Evolutionary conservation across 495 filamentous ascomycete species (phyloP).

Genomic region (Margaritispora aquatica): DNA sequence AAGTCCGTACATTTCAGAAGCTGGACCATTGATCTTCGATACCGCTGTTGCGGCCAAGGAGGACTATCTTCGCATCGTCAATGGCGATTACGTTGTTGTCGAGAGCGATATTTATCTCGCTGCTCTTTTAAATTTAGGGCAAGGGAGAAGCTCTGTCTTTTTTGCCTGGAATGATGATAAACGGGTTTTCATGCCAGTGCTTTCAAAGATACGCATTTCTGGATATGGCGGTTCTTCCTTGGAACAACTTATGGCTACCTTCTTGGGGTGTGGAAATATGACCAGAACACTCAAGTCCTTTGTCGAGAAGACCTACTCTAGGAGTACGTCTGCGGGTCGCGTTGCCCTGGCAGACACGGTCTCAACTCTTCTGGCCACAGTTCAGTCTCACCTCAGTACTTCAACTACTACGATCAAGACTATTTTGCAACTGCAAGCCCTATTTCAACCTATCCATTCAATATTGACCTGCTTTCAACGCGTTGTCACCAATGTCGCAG

Average conservation of each 20-base stretch:
- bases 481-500: constrained; percentile 50
- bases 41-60: constrained; percentile 42
- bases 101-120: constrained; percentile 46
- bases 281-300: constrained; percentile 48
- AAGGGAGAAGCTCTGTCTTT: constrained; percentile 76
- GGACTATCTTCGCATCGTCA: constrained; percentile 26
- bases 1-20: constrained; percentile 70
- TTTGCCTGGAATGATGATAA: constrained; percentile 61
- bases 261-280: constrained; percentile 53
- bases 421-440: constrained; percentile 60
- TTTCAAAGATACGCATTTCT: constrained; percentile 54
- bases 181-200: constrained; percentile 48
- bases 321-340: constrained; percentile 38
- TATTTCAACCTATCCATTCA: constrained; percentile 57
- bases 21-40: constrained; percentile 68
- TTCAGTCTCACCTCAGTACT: constrained; percentile 49
- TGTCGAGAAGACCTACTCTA: constrained; percentile 39
- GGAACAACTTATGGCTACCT: constrained; percentile 47
- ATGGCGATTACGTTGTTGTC: constrained; percentile 28
- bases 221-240: constrained; percentile 58
- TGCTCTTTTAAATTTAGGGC: constrained; percentile 62
- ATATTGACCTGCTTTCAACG: constrained; percentile 55
- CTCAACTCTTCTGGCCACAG: constrained; percentile 44
- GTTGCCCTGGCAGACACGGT: constrained; percentile 59
- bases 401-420: constrained; percentile 37